Evolutionary conservation across 176 grass and related monocot genomes (phyloP).

Genomic region (Typha latifolia): DNA sequence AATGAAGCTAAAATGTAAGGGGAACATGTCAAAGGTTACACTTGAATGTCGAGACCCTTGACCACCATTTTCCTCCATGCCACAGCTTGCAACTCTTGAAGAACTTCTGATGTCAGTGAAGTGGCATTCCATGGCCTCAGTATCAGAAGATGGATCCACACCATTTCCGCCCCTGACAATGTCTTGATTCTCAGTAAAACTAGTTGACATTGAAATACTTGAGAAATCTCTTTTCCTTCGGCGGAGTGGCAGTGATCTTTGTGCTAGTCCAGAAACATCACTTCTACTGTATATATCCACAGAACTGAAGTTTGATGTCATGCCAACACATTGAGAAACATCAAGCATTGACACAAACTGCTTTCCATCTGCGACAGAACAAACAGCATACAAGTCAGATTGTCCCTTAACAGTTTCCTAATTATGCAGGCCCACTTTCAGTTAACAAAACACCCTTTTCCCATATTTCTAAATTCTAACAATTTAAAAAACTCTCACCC

Average conservation of each 20-base stretch:
- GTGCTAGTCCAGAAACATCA: slow-evolving; percentile 42
- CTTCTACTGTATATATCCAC: slow-evolving; percentile 33
- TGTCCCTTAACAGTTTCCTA: slow-evolving; percentile 15
- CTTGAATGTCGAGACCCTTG: slow-evolving; percentile 7
- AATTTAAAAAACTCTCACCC: neutral
- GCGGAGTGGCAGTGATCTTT: slow-evolving; percentile 31
- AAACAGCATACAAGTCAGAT: neutral
- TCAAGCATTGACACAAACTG: slow-evolving; percentile 49
- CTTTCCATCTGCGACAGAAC: slow-evolving; percentile 50
- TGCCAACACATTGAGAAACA: slow-evolving; percentile 42
- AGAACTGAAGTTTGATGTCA: slow-evolving; percentile 50
- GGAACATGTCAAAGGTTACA: neutral
- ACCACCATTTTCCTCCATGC: slow-evolving; percentile 20
- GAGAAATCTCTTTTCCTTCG: slow-evolving; percentile 61
- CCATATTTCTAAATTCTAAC: neutral
- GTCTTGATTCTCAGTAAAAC: slow-evolving; percentile 54
- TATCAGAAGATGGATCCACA: slow-evolving; percentile 50
- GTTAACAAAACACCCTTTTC: neutral
- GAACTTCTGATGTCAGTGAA: slow-evolving; percentile 34
- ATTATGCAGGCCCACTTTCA: neutral
- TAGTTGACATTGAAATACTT: slow-evolving; percentile 45
- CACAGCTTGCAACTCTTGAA: slow-evolving; percentile 18
- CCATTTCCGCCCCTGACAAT: slow-evolving; percentile 34
- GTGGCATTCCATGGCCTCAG: slow-evolving; percentile 32
- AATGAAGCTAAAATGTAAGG: neutral